Evolutionary conservation across 495 filamentous ascomycete species (phyloP).

Genomic region (Cladorrhinum samala): DNA sequence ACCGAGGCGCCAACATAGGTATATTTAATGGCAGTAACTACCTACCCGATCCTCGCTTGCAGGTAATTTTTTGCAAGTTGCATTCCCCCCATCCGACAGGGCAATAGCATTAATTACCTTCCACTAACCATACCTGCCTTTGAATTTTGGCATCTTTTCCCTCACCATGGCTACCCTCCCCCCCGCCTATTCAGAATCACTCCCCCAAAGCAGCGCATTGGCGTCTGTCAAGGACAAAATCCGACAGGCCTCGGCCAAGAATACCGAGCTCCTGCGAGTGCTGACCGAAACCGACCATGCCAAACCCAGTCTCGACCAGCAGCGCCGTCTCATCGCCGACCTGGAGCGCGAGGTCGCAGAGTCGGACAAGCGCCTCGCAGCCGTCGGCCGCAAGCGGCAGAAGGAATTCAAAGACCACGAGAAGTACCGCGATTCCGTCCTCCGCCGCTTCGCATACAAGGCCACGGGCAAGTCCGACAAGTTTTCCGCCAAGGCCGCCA

Average conservation of each 20-base stretch:
- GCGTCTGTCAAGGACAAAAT: neutral
- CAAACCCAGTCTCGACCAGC: slow-evolving; percentile 31
- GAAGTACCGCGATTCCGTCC: slow-evolving; percentile 41
- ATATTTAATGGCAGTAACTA: too few relatives aligned
- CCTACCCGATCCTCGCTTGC: too few relatives aligned
- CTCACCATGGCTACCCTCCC: neutral
- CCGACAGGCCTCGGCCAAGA: neutral
- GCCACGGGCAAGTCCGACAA: slow-evolving; percentile 36
- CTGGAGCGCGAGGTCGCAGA: slow-evolving; percentile 28
- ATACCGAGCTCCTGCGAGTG: slow-evolving; percentile 26
- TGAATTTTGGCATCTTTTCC: too few relatives aligned
- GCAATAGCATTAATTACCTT: too few relatives aligned
- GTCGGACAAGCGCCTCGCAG: slow-evolving; percentile 13
- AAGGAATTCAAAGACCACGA: slow-evolving; percentile 44
- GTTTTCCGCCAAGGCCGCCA: slow-evolving; percentile 35
- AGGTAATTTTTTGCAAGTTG: too few relatives aligned
- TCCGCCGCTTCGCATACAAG: slow-evolving; percentile 41
- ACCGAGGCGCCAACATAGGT: too few relatives aligned
- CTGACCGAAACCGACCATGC: slow-evolving; percentile 41
- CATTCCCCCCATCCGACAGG: too few relatives aligned
- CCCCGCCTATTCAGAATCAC: neutral
- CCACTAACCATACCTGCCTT: too few relatives aligned
- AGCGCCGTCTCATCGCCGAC: slow-evolving; percentile 31
- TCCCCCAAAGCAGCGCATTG: neutral
- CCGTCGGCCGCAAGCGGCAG: slow-evolving; percentile 24